phyloP scores from a whole-genome alignment of 441 rosid species.

The Arabidopsis lyrata region DNA sequence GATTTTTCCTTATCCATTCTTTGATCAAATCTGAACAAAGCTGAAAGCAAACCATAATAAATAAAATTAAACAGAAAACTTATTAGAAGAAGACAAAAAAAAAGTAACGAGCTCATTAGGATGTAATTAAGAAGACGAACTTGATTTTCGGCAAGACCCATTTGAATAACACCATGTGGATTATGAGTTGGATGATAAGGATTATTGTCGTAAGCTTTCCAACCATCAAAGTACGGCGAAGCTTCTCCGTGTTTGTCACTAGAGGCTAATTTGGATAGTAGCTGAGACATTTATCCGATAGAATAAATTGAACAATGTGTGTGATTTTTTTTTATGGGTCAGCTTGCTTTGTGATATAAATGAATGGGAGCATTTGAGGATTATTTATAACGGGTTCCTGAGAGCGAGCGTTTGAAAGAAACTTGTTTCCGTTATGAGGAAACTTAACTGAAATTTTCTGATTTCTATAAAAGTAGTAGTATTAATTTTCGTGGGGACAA shows the following conservation, averaged over 20 bases:
- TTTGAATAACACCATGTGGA: constrained; percentile 65
- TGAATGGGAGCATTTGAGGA: neutral
- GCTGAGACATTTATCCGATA: neutral
- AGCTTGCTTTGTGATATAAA: constrained; percentile 29
- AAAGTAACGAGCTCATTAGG: neutral
- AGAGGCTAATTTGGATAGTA: constrained; percentile 54
- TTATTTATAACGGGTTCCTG: constrained; percentile 26
- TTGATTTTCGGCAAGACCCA: constrained; percentile 78
- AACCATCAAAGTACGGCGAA: constrained; percentile 66
- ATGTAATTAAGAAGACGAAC: constrained; percentile 37
- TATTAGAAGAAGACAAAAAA: neutral
- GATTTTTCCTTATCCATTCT: constrained; percentile 58
- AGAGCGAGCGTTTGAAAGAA: neutral
- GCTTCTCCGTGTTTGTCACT: constrained; percentile 60
- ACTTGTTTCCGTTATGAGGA: constrained; percentile 15
- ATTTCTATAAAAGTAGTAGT: constrained; percentile 21
- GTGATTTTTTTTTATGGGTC: constrained; percentile 4
- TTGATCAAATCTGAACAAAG: constrained; percentile 60
- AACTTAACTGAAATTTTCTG: constrained; percentile 20
- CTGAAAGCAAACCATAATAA: constrained; percentile 36
- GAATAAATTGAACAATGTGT: neutral
- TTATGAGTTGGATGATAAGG: constrained; percentile 57
- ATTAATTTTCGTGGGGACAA: constrained; percentile 31
- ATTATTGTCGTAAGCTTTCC: constrained; percentile 63
- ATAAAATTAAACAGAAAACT: neutral